Conservation (phyloP, 2,329 filamentous ascomycete species). For the Pochonia chlamydosporia region DNA sequence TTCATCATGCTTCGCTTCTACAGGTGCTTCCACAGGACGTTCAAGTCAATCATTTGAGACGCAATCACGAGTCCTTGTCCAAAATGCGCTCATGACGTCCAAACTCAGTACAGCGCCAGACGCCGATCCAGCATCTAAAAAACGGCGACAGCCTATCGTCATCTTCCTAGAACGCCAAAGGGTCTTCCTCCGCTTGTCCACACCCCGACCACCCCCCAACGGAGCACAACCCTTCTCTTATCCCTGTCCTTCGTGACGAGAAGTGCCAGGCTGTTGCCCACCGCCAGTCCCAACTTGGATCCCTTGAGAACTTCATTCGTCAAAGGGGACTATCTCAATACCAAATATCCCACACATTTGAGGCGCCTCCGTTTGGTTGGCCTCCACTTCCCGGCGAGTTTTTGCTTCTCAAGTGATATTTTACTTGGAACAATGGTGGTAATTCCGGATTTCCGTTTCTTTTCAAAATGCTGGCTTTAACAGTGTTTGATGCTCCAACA, state of each 20-base stretch:
- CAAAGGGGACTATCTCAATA: not conserved
- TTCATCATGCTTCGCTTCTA: too few species aligned
- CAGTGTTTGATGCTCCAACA: too few species aligned
- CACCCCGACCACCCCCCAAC: too few species aligned
- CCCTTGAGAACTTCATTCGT: not conserved
- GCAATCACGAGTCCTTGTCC: not conserved
- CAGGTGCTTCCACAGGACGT: not conserved
- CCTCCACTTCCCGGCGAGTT: not conserved
- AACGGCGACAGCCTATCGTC: not conserved
- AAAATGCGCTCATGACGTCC: not conserved
- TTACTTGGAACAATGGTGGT: too few species aligned
- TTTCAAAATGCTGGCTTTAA: too few species aligned
- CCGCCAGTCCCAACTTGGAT: not conserved
- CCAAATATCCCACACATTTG: not conserved
- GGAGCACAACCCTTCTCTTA: too few species aligned
- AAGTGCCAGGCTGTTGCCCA: too few species aligned
- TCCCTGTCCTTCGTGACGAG: too few species aligned
- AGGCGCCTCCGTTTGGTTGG: not conserved
- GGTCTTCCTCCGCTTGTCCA: too few species aligned
- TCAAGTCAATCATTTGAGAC: not conserved
- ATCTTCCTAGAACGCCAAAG: not conserved
- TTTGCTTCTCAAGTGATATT: too few species aligned
- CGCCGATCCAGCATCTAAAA: not conserved
- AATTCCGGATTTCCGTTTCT: too few species aligned
- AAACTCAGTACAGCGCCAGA: not conserved